Percentiles rank a stretch among this genome's conserved stretches.
These are phyloP conservation scores for Citrus cavaleriei DNA, from an alignment of 345 rosid species.

Conservation along the genomic window DNA sequence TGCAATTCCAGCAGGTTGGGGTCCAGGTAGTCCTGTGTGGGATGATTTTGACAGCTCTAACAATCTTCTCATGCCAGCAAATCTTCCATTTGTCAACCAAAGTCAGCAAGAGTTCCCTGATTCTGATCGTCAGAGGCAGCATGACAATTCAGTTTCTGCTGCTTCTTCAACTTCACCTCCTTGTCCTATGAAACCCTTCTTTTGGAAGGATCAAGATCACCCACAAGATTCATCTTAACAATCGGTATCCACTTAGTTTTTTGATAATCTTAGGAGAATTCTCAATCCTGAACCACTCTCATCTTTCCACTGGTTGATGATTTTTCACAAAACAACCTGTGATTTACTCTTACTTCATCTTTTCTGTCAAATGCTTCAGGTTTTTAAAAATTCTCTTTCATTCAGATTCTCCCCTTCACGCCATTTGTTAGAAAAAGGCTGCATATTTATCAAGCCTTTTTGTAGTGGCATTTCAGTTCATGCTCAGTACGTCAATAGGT, in stretches of 20 bases:
- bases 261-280: slow-evolving; percentile 11
- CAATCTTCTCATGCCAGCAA: slow-evolving; percentile 44
- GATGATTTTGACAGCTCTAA: slow-evolving; percentile 68
- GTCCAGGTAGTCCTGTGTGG: slow-evolving; percentile 91
- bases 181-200: slow-evolving; percentile 60
- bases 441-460: slow-evolving; percentile 50
- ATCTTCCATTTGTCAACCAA: slow-evolving; percentile 39
- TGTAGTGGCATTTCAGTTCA: background rate
- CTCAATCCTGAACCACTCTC: background rate
- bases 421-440: slow-evolving; percentile 26
- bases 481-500: background rate
- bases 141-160: slow-evolving; percentile 23
- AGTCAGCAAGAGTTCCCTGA: slow-evolving; percentile 34
- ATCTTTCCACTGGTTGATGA: slow-evolving; percentile 31
- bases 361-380: background rate
- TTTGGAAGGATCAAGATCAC: slow-evolving; percentile 55
- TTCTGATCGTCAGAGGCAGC: slow-evolving; percentile 30
- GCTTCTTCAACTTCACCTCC: slow-evolving; percentile 41
- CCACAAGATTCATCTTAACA: slow-evolving; percentile 5
- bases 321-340: slow-evolving; percentile 41
- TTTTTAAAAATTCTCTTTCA: background rate
- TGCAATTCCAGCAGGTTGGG: slow-evolving; percentile 83
- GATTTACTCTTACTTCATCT: background rate
- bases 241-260: slow-evolving; percentile 17
- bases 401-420: slow-evolving; percentile 6